Evolutionary conservation across 306 rosid genomes (phyloP), one percentile per base, ranked within the genome.

Genomic region (Dalbergia oliveri): DNA sequence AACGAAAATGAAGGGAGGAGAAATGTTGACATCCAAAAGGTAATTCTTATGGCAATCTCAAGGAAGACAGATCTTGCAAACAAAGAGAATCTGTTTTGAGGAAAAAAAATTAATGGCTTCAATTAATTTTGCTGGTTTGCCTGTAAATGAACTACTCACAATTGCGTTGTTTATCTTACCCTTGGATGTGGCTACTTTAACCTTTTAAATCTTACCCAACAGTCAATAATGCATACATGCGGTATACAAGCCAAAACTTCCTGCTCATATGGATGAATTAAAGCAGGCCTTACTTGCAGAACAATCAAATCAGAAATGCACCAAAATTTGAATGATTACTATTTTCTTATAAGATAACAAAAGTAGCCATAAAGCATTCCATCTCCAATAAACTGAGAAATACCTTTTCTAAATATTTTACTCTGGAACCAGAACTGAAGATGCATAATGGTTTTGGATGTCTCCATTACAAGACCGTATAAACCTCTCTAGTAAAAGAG

Each of bases 341-440:
- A 9, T 62, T 50, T 62, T 65, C 68, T 19, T 41, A 71, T 12
- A 64, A 37, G 18, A 37, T 62, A 41, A 61, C 4, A 41, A 64
- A 26, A 8, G 39, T 1, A 73, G 8, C 18, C 15, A n/a, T 43
- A 39, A 74, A 16, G 47, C 60, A 61, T 21, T 49, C 54, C 50
- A 62, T 18, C 66, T 75, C 79, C 49, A 66, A 49, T 12, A 33
- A 56, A 51, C 12, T 75, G 74, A 13, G 68, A 50, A 16, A 59
- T 76, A 19, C 99, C 98, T 88, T 83, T 85, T 61, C 67, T 69
- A 78, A 79, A 81, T 83, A 58, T 73, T 88, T 69, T 82, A 83
- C 89, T 92, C 86, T 91, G 99, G 81, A 93, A 87, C 99, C 99
- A 91, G 89, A 95, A 95, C 90, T 95, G 99, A 75, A 95, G 94